These are phyloP conservation scores for Chalciporus sp. DNA, from an alignment of 1,284 basidiomycete species.

Conservation along the genomic window DNA sequence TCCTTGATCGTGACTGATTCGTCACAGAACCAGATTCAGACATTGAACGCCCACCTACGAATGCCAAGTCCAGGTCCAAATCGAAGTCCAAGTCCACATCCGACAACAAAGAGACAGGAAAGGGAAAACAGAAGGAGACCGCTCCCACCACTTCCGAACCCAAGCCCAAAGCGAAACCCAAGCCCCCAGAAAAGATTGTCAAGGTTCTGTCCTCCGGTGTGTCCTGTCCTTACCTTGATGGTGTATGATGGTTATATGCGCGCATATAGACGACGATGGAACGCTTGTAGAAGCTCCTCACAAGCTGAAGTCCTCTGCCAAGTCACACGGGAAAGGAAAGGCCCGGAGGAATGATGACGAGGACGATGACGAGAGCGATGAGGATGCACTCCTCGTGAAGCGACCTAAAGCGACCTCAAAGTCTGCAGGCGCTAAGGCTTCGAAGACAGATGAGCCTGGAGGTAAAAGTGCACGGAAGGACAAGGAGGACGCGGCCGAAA, in stretches of 20 bases:
- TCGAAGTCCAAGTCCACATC: constrained; percentile 9
- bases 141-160: constrained; percentile 4
- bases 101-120: neutral
- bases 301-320: constrained; percentile 7
- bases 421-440: neutral
- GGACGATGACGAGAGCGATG: constrained; percentile 1
- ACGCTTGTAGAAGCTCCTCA: constrained; percentile 28
- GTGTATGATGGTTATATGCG: neutral
- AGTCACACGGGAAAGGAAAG: neutral
- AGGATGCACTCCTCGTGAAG: constrained; percentile 5
- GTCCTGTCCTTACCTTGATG: neutral
- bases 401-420: neutral
- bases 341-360: neutral
- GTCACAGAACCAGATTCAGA: constrained; percentile 2
- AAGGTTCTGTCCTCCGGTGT: constrained; percentile 18
- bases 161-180: constrained; percentile 11
- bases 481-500: neutral
- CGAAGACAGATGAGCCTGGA: neutral
- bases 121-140: constrained; percentile 3
- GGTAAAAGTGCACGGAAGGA: neutral
- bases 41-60: constrained; percentile 1
- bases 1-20: neutral
- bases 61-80: constrained; percentile 8
- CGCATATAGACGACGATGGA: constrained; percentile 29
- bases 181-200: constrained; percentile 2